phyloP scores from a whole-genome alignment of 495 filamentous ascomycete genomes.

The Penicillium paradoxum region DNA sequence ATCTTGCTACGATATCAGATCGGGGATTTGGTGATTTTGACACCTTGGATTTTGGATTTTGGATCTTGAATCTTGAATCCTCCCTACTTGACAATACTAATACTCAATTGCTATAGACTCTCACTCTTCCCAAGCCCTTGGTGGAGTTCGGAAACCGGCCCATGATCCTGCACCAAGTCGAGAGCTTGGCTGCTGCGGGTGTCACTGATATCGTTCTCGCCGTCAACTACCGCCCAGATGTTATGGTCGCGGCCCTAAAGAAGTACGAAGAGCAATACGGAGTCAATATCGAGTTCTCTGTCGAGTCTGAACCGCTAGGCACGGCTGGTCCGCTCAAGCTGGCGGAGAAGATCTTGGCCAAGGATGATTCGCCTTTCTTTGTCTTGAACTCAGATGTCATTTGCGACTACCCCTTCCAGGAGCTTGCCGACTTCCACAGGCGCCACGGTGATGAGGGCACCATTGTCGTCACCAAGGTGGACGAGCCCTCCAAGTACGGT shows the following conservation, averaged over 20 bases:
- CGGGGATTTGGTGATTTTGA: conserved; percentile 3
- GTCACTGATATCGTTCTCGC: conserved; percentile 97
- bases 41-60: no score
- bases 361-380: conserved; percentile 93
- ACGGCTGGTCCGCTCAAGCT: conserved; percentile 96
- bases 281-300: conserved; percentile 91
- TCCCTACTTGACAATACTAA: conserved; percentile 6
- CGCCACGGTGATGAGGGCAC: conserved; percentile 92
- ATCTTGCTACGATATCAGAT: conserved; percentile 13
- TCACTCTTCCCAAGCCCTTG: conserved; percentile 94
- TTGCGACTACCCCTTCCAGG: conserved; percentile 93
- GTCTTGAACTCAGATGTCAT: conserved; percentile 99
- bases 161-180: conserved; percentile 98
- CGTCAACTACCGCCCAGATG: conserved; percentile 97
- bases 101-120: conserved; percentile 54
- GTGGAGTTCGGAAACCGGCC: conserved; percentile 98
- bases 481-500: conserved; percentile 98
- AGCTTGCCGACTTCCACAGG: conserved; percentile 86
- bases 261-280: conserved; percentile 90
- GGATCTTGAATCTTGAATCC: conserved; percentile 3
- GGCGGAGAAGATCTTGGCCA: conserved; percentile 86
- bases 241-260: conserved; percentile 77
- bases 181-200: conserved; percentile 88
- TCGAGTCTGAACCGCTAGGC: conserved; percentile 92
- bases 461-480: conserved; percentile 98